Evolutionary conservation across 169 alveolate species (phyloP), one percentile per base, ranked within the genome.

Genomic region (Cryptosporidium felis): DNA sequence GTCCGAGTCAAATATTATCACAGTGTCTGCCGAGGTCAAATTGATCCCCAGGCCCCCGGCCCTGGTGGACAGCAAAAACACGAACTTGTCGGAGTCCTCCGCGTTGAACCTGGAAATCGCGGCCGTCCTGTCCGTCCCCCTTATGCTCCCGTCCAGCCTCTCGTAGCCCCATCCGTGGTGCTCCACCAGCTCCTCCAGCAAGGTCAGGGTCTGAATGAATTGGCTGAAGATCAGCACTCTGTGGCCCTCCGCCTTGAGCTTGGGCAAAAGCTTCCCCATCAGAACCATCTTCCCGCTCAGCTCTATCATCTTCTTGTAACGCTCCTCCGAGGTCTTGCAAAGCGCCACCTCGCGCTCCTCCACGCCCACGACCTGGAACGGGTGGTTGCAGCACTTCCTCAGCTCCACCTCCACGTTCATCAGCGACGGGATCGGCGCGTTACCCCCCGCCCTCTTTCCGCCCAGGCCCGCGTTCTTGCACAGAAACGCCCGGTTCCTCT

Each of bases 11-110:
- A 92, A 96, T 30, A 96, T 94, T 32, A 96, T 94, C 40, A 96
- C 99, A 2, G 95, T 94, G 80, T 95, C 95, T 0, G 99, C 99
- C 1, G 97, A 94, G 12, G 98, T 95, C 59, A 96, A 92, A 89
- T 95, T 96, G 49, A 95, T 95, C 26, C 99, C 99, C 36, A 95
- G 90, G n/a, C 99, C 98, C 16, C 98, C 95, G 3, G 98, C 98
- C 63, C 98, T 91, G 1, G 98, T 96, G 18, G 98, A 94, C 2
- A 96, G 93, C 56, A 96, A 85, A 82, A 96, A 96, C 1, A 95
- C 93, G 89, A 95, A 95, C 40, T 90, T 89, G 23, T 89, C 82
- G 36, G 91, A 92, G 18, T 80, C 80, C 41, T 90, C 93, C 26
- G 93, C 94, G 80, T 94, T 94, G 89, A 94, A 94, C 40, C 97